Percentiles rank a stretch among this genome's conserved stretches.
Conservation (phyloP, 2,329 filamentous ascomycete genomes). For the Exophiala spinifera region DNA sequence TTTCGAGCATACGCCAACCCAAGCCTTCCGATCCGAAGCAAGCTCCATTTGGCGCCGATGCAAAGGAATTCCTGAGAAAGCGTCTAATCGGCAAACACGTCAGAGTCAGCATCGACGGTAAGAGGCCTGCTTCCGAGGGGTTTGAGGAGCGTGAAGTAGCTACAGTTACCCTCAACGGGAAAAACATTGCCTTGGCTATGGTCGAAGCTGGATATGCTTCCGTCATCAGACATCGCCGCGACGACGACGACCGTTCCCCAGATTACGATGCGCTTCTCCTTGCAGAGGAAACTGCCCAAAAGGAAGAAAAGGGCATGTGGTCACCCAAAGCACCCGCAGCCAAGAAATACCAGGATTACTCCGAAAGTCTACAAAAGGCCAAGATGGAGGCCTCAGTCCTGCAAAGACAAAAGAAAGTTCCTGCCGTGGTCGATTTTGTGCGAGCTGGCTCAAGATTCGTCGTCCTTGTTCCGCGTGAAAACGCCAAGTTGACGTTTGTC, state of each 20-base stretch:
- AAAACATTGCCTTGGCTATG: conserved; percentile 78
- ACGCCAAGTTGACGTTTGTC: conserved; percentile 91
- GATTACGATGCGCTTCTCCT: conserved; percentile 71
- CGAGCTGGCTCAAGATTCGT: conserved; percentile 96
- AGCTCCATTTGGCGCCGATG: conserved; percentile 83
- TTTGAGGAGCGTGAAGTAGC: conserved; percentile 95
- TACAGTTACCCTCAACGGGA: conserved; percentile 76
- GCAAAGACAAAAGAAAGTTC: conserved; percentile 86
- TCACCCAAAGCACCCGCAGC: conserved; percentile 79
- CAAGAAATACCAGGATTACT: conserved; percentile 83
- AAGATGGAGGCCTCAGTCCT: conserved; percentile 88
- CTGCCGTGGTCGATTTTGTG: conserved; percentile 93
- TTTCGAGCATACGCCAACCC: conserved; percentile 93
- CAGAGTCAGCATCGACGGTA: conserved; percentile 81
- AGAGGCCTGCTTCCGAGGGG: conserved; percentile 81
- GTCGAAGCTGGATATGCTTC: conserved; percentile 93
- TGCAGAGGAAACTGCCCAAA: conserved; percentile 62
- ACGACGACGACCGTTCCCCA: conserved; percentile 88
- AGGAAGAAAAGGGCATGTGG: conserved; percentile 92
- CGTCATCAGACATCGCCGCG: conserved; percentile 90
- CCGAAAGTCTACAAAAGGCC: conserved; percentile 88
- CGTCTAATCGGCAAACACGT: conserved; percentile 95
- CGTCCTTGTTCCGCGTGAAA: conserved; percentile 84
- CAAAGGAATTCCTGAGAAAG: conserved; percentile 94
- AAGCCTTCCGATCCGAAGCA: conserved; percentile 83